These are phyloP conservation scores for Amylostereum chailletii DNA, from an alignment of 1,284 basidiomycete species.

Conservation along the genomic window DNA sequence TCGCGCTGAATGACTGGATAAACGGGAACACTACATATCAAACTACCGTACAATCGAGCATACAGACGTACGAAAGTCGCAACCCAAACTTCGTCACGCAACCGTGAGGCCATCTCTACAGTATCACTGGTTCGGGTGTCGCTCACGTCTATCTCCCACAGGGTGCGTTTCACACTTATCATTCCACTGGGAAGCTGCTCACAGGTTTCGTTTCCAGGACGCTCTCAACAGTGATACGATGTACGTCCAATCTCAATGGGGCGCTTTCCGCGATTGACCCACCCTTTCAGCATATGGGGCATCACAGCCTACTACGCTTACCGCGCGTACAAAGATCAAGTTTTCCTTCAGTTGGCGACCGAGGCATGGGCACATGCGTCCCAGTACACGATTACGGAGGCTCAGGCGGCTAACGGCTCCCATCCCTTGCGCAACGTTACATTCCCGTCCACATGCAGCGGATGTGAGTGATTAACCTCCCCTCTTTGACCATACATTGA, in stretches of 20 bases:
- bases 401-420: background rate
- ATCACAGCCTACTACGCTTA: slow-evolving; percentile 7
- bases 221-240: background rate
- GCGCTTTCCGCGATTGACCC: background rate
- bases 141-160: too few relatives aligned
- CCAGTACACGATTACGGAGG: slow-evolving; percentile 1
- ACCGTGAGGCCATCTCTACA: background rate
- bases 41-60: background rate
- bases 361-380: slow-evolving; percentile 3
- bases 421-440: background rate
- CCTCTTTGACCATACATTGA: background rate
- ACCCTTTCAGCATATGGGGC: slow-evolving; percentile 3
- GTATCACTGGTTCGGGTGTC: background rate
- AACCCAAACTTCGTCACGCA: background rate
- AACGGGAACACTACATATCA: background rate
- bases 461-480: background rate
- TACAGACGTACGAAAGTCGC: background rate
- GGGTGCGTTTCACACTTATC: too few relatives aligned
- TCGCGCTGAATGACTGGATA: background rate
- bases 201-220: too few relatives aligned
- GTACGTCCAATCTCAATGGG: background rate
- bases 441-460: background rate
- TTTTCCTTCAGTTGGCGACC: slow-evolving; percentile 6
- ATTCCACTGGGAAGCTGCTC: too few relatives aligned
- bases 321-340: slow-evolving; percentile 7